Percentiles rank a stretch among this genome's conserved stretches.
Conservation (phyloP, 2,329 filamentous ascomycete species). For the Didymella glomerata region DNA sequence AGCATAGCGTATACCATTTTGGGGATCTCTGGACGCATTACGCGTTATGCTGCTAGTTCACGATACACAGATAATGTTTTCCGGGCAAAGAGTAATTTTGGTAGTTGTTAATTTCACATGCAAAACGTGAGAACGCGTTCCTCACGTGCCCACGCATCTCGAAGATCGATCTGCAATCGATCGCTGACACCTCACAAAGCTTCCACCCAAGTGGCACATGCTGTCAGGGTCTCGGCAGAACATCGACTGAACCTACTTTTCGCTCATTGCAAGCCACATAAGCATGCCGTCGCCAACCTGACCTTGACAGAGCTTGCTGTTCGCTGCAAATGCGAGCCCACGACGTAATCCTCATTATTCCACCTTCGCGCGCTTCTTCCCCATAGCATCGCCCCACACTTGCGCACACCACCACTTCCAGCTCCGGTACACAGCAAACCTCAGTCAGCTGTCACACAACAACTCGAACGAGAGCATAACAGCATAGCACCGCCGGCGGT, state of each 20-base stretch:
- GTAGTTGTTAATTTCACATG: constrained; percentile 23
- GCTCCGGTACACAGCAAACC: neutral
- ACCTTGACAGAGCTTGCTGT: neutral
- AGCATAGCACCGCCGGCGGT: constrained; percentile 12
- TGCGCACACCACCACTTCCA: neutral
- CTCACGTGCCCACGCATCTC: constrained; percentile 32
- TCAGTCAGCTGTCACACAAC: too few species aligned
- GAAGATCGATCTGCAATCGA: constrained; percentile 11
- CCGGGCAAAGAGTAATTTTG: neutral
- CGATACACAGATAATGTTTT: constrained; percentile 49
- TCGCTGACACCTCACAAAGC: constrained; percentile 20
- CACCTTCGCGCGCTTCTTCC: constrained; percentile 5
- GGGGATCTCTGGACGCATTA: constrained; percentile 40
- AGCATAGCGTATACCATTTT: constrained; percentile 53
- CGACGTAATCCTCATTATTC: constrained; percentile 19
- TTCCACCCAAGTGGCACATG: neutral
- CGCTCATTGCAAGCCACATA: neutral
- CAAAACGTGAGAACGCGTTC: constrained; percentile 34
- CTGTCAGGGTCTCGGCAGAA: constrained; percentile 5
- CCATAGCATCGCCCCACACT: constrained; percentile 3
- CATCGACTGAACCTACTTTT: constrained; percentile 5
- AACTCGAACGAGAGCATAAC: neutral
- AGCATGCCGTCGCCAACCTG: neutral
- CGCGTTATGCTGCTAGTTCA: constrained; percentile 41
- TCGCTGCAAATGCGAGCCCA: constrained; percentile 7